These are phyloP conservation scores for Beauveria caledonica DNA, from an alignment of 2,329 filamentous ascomycete species.

Conservation along the genomic window DNA sequence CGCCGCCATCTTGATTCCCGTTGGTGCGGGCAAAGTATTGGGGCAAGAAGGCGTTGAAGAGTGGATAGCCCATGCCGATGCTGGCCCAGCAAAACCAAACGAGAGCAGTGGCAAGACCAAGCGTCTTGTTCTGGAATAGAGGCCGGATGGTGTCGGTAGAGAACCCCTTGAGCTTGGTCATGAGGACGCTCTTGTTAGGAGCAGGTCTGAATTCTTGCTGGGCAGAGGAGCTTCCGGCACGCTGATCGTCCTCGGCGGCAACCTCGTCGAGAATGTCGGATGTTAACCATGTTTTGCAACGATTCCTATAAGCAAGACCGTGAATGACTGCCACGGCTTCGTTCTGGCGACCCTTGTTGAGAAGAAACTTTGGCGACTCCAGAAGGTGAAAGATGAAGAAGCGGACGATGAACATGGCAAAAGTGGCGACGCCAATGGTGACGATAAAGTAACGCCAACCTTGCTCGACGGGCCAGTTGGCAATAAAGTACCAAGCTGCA, in stretches of 20 bases:
- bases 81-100: constrained; percentile 76
- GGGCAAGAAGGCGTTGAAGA: constrained; percentile 87
- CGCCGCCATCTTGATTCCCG: constrained; percentile 22
- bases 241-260: constrained; percentile 33
- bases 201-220: constrained; percentile 10
- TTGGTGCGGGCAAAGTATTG: constrained; percentile 64
- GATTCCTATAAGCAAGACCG: constrained; percentile 66
- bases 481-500: constrained; percentile 69
- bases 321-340: constrained; percentile 77
- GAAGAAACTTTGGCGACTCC: constrained; percentile 78
- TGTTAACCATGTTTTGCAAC: constrained; percentile 65
- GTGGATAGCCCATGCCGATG: constrained; percentile 78
- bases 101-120: constrained; percentile 42
- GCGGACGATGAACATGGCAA: constrained; percentile 68
- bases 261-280: constrained; percentile 57
- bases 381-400: constrained; percentile 76
- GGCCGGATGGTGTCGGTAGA: constrained; percentile 59
- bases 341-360: constrained; percentile 65
- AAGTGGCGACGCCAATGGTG: constrained; percentile 63
- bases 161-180: constrained; percentile 55
- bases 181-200: constrained; percentile 36
- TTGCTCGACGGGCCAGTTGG: constrained; percentile 57
- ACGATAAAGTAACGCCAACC: constrained; percentile 72
- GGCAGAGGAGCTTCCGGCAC: constrained; percentile 13
- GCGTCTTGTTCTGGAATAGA: constrained; percentile 49